phyloP scores from a whole-genome alignment of 805 yeast species.

The Kazachstania viticola region DNA sequence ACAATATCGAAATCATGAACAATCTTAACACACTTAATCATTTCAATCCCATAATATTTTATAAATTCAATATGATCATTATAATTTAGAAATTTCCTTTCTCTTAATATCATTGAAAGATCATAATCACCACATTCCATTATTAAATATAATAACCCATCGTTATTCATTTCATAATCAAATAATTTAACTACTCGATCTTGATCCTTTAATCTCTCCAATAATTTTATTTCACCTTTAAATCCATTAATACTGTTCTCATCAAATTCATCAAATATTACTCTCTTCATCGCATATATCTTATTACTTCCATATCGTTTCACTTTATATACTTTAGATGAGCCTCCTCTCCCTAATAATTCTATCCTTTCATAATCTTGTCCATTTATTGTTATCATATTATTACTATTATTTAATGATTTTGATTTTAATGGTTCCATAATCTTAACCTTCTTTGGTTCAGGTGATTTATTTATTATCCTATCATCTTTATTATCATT shows the following conservation, averaged over 20 bases:
- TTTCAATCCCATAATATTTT: conserved; percentile 64
- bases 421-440: conserved; percentile 8
- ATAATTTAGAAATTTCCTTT: conserved; percentile 32
- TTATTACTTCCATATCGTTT: conserved; percentile 43
- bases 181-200: conserved; percentile 68
- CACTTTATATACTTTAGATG: conserved; percentile 82
- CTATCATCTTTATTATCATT: neutral
- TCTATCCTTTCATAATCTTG: conserved; percentile 63
- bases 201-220: conserved; percentile 46
- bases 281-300: conserved; percentile 71
- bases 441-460: conserved; percentile 8
- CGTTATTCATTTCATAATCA: conserved; percentile 58
- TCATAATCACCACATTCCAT: conserved; percentile 96
- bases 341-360: conserved; percentile 80
- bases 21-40: conserved; percentile 70
- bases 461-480: neutral
- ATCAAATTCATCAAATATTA: conserved; percentile 71
- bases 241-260: conserved; percentile 63
- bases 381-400: conserved; percentile 38
- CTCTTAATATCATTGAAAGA: conserved; percentile 65
- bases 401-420: conserved; percentile 6
- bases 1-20: conserved; percentile 85
- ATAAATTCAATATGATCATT: conserved; percentile 66
- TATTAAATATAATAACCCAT: conserved; percentile 56
- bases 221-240: conserved; percentile 79